Base-by-base conservation (phyloP, 805 yeast species). In the Candida taoyuanica region DNA sequence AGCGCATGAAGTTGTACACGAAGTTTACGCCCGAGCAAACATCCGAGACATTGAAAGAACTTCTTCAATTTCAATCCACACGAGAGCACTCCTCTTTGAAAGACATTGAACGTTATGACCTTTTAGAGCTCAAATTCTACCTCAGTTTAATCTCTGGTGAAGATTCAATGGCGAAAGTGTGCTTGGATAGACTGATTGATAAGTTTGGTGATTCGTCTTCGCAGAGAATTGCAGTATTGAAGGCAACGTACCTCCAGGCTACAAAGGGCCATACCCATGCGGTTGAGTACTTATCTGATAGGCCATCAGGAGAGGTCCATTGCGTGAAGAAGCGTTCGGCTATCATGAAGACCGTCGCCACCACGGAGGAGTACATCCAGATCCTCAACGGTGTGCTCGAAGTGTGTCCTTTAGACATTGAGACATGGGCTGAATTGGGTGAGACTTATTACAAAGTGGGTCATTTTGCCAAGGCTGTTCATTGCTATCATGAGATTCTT, bases 341-440 rank as follows among this genome's bases (percentile, higher is more conserved):
- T 11, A 18, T 52, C 31, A 35, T 44, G 14, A 44, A 44, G 37
- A 33, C 29, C 4, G 37, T 24, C 4, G 42, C 34, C 3, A 41
- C 34, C 14, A 15, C 31, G 3, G 43, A 39, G 15, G 63, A 60
- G n/a, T 85, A 76, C 56, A 70, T 85, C 31, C 63, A 67, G 25
- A 72, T 70, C 37, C 66, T 89, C 48, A 63, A 66, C 9, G 70
- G 66, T 25, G 74, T 71, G 47, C 60, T 85, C 36, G 81, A 78
- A 38, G 62, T 70, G 35, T 77, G 74, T 49, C 96, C 97, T 1
- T 58, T 80, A 16, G 98, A 93, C 58, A 65, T 74, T 3, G 78
- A 82, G 46, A 65, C 83, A 2, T 87, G 95, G 95, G 69, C 78
- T 33, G 95, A 85, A 59, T 65, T 88, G 39, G 82, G 78, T 4